Evolutionary conservation across 306 rosid species (phyloP).

Genomic region (Oxytropis ochrocephala): DNA sequence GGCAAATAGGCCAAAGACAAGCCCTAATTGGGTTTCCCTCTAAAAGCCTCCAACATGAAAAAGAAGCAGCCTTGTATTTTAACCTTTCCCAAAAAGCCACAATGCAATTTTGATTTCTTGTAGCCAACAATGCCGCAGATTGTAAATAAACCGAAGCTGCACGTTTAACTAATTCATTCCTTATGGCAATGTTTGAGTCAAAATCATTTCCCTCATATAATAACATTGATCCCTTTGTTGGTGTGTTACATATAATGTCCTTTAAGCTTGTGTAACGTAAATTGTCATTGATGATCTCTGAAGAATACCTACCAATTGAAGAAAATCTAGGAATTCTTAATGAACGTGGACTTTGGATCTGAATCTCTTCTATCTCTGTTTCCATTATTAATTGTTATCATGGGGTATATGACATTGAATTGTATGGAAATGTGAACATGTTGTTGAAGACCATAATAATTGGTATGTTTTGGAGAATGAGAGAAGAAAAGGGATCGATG

Average conservation of each 20-base stretch:
- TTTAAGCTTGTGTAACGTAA: constrained; percentile 59
- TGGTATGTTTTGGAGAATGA: neutral
- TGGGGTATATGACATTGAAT: constrained; percentile 7
- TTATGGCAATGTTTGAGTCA: constrained; percentile 41
- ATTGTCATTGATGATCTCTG: constrained; percentile 23
- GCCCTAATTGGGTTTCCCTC: constrained; percentile 21
- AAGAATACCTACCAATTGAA: neutral
- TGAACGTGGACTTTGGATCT: constrained; percentile 2
- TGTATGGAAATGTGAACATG: constrained; percentile 13
- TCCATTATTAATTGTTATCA: constrained; percentile 27
- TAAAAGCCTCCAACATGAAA: constrained; percentile 33
- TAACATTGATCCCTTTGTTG: constrained; percentile 11
- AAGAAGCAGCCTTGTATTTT: constrained; percentile 16
- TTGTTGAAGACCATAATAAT: neutral
- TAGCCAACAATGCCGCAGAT: constrained; percentile 35
- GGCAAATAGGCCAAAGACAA: constrained; percentile 39
- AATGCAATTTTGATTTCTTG: constrained; percentile 32
- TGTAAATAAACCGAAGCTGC: constrained; percentile 66
- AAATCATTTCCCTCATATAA: constrained; percentile 37
- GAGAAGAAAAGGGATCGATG: neutral
- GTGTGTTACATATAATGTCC: constrained; percentile 44
- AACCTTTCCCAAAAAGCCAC: constrained; percentile 42
- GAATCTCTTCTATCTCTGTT: constrained; percentile 20
- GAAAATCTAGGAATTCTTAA: constrained; percentile 8
- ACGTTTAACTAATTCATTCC: constrained; percentile 51